Base-by-base conservation (phyloP, 345 rosid genomes). In the Orychophragmus violaceus region DNA sequence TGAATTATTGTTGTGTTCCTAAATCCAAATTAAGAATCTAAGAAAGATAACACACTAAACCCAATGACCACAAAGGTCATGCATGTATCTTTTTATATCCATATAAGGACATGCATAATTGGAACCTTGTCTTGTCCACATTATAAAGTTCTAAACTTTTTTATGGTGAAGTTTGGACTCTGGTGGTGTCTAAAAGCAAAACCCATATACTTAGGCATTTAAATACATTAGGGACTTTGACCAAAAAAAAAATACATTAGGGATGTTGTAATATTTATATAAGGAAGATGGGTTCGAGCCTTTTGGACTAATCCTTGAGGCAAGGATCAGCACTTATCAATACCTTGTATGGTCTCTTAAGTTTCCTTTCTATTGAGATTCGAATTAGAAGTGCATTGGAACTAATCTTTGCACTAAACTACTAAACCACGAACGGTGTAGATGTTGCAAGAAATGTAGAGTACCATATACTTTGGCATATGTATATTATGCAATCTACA, bases 21-120 rank as follows among this genome's bases (percentile, higher is more conserved):
- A 46, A 46, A 21, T 46, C 27, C 61, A 70, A 60, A 60, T 39
- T 39, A 61, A 61, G 74, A 51, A 70, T 70, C 68, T 70, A 61
- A 51, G 35, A 70, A 51, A 61, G 46, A 60, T 51, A 60, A 28
- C 54, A 41, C 54, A 69, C 30, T 48, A 23, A 49, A 49, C 30
- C 54, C 27, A 23, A 49, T 30, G 54, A 49, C 14, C 54, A 49
- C 30, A 49, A 49, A 39, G 28, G 61, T 21, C 54, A 39, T 70
- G 54, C 45, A 51, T 50, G 32, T 28, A 69, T 27, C 21, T 11
- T 58, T 35, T 48, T 18, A 11, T 14, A 59, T 50, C 66, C 32
- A 36, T 24, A 23, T 18, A 48, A 18, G 17, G 16, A 25, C 50
- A 68, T 13, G 8, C 13, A 69, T 50, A 24, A 60, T 51, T 39